These are phyloP conservation scores for Cordyceps pruinosa DNA, from an alignment of 2,329 filamentous ascomycete genomes.

Conservation along the genomic window DNA sequence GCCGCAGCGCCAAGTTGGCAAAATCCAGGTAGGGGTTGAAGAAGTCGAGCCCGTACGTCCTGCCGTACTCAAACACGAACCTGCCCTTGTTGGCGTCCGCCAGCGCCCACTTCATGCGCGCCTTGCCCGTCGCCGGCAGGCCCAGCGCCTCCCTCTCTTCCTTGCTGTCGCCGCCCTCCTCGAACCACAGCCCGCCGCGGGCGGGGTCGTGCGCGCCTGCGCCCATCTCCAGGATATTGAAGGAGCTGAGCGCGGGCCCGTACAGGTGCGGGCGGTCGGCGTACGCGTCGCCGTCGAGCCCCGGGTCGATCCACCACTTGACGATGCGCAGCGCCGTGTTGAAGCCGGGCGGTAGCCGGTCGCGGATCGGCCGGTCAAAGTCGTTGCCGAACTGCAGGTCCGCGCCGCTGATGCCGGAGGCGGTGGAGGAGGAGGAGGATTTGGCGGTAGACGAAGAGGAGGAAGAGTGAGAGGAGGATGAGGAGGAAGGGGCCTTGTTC, in stretches of 20 bases:
- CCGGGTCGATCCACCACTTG: constrained; percentile 86
- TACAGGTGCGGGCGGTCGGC: constrained; percentile 82
- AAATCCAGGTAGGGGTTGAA: constrained; percentile 93
- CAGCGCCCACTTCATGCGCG: constrained; percentile 54
- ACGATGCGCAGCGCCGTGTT: constrained; percentile 77
- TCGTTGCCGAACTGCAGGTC: constrained; percentile 92
- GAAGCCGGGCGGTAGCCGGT: constrained; percentile 80
- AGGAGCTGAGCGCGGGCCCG: constrained; percentile 70
- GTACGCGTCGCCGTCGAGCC: constrained; percentile 82
- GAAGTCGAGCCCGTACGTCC: constrained; percentile 57
- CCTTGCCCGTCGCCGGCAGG: constrained; percentile 46
- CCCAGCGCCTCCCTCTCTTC: constrained; percentile 36
- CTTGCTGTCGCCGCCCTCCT: constrained; percentile 60
- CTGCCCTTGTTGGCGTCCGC: constrained; percentile 39
- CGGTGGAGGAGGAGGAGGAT: constrained; percentile 7
- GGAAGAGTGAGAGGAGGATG: constrained; percentile 4
- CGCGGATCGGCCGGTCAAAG: constrained; percentile 84
- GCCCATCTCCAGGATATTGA: constrained; percentile 70
- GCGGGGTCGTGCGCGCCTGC: constrained; percentile 38
- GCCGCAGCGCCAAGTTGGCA: constrained; percentile 57
- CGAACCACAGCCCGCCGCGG: constrained; percentile 49
- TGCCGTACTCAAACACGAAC: constrained; percentile 49
- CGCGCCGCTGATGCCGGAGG: constrained; percentile 52
- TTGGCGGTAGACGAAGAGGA: constrained; percentile 6
- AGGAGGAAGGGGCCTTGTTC: constrained; percentile 33